Evolutionary conservation across 495 filamentous ascomycete genomes (phyloP), one percentile per base, ranked within the genome.

Genomic region (Venustampulla echinocandica): DNA sequence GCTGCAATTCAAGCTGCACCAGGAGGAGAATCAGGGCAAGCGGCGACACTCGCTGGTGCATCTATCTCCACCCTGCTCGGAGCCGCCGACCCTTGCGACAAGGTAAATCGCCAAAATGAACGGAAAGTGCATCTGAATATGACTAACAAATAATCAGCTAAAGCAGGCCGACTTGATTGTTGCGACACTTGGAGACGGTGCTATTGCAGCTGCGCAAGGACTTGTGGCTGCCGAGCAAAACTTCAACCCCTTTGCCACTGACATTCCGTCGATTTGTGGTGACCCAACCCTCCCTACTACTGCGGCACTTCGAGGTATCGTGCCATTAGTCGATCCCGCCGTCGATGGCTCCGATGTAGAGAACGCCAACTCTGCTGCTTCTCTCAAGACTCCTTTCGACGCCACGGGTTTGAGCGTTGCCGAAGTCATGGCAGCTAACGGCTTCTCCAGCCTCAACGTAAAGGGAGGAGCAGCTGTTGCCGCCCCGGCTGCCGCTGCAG

Each of bases 161-260:
- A 46, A 41, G 23, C 49, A 74, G 23, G 79, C 77, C 54, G 79
- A 83, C 55, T 54, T 70, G 45, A 79, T 80, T 55, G 66, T 83
- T 24, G 52, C 69, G 24, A 63, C 68, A 17, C 75, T 83, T 25
- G 73, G 71, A 39, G 56, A 66, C 10, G 59, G 64, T 44, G 76
- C 74, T 43, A 66, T 82, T 41, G 63, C 67, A 3, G 79, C 70
- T 5, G 79, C 79, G 17, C 69, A 69, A 38, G 71, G 67, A 5
- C 67, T 82, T 0, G 79, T 82, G 6, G 72, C 70, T 10, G 77
- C 79, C n/a, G 79, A 83, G 68, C 75, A 80, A 64, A 82, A 83
- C 71, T 77, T 77, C 68, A 83, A 83, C 66, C 74, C 73, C 30
- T 81, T 79, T 52, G 69, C 52, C 19, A 66, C 70, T 44, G 59